phyloP scores from a whole-genome alignment of 768 basidiomycete genomes.

The Auriscalpium vulgare region DNA sequence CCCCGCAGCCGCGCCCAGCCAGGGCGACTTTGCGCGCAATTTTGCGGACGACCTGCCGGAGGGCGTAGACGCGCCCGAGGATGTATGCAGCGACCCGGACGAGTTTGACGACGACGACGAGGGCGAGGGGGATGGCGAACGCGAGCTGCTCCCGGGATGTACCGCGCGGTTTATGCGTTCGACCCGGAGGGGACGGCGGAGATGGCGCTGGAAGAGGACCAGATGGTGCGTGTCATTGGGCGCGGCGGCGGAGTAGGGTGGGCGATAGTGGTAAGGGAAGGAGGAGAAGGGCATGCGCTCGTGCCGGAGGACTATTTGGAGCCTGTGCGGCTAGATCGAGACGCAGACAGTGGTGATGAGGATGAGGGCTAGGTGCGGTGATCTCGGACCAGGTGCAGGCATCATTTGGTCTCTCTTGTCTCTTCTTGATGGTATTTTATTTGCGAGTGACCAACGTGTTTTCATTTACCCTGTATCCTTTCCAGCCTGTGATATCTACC shows the following conservation, averaged over 20 bases:
- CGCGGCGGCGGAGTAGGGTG: slow-evolving; percentile 74
- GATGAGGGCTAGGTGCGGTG: slow-evolving; percentile 1
- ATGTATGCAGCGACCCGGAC: slow-evolving; percentile 15
- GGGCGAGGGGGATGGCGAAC: slow-evolving; percentile 20
- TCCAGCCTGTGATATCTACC: not conserved
- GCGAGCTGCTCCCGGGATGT: slow-evolving; percentile 50
- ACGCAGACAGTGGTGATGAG: slow-evolving; percentile 6
- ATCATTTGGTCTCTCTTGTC: not conserved
- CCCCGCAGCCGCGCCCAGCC: slow-evolving; percentile 25
- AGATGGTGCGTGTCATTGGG: slow-evolving; percentile 65
- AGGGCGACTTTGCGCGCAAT: slow-evolving; percentile 39
- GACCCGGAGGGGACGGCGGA: slow-evolving; percentile 77
- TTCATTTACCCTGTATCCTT: not conserved
- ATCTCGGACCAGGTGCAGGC: not conserved
- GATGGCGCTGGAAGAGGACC: slow-evolving; percentile 73
- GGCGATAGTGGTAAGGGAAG: slow-evolving; percentile 57
- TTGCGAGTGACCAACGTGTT: not conserved
- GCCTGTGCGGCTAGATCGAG: slow-evolving; percentile 33
- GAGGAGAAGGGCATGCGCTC: slow-evolving; percentile 48
- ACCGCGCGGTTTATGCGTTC: slow-evolving; percentile 72
- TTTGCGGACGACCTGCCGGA: slow-evolving; percentile 28
- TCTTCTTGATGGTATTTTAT: not conserved
- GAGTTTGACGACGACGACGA: slow-evolving; percentile 20
- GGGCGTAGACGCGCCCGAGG: slow-evolving; percentile 16
- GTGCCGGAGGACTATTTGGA: slow-evolving; percentile 79